Base-by-base conservation (phyloP, 768 basidiomycete genomes). In the Rhodotorula graminis region DNA sequence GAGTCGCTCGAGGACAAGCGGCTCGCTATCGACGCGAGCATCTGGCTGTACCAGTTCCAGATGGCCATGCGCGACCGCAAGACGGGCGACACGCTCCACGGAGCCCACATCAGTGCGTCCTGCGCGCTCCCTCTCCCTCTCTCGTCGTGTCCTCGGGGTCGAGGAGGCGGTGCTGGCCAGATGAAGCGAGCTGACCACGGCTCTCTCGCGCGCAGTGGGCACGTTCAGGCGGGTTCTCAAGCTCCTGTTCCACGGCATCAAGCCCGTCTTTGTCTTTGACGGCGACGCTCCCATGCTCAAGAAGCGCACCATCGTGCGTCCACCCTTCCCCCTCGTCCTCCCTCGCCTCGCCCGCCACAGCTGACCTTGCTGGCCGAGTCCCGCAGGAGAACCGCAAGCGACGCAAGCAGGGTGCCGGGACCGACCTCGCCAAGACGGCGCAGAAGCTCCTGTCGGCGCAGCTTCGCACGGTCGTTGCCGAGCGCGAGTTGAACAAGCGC, bases 41-140 rank as follows among this genome's bases (percentile, higher is more conserved):
- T 99, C 74, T 99, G 96, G 96, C 88, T 99, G 65, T 99, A 99
- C 81, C 96, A 99, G 81, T 99, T 99, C 79, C 95, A 98, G 82
- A 94, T 95, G 31, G 97, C 96, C 16, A 97, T 98, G 94, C 88
- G 96, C 33, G 94, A 95, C 82, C 67, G 70, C 42, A 97, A 93
- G 79, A 93, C 97, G 70, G 96, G 96, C 40, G 87, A 88, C 33
- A 91, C 86, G 21, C 83, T 99, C 57, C 87, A 90, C 64, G 97
- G 97, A 79, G 94, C 95, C 2, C 96, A 97, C 82, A 88, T 99
- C 25, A 67, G 83, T 98, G 57, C 93, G 95, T 67, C 91, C 37
- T 37, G 37, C 37, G n/a, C n/a, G n/a, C 37, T 37, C 9, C 37
- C 9, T 91, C 81, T 82, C 92, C 57, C 86, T 56, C 25, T 53